phyloP scores from a whole-genome alignment of 148 eudicot species.

The Simmondsia chinensis region DNA sequence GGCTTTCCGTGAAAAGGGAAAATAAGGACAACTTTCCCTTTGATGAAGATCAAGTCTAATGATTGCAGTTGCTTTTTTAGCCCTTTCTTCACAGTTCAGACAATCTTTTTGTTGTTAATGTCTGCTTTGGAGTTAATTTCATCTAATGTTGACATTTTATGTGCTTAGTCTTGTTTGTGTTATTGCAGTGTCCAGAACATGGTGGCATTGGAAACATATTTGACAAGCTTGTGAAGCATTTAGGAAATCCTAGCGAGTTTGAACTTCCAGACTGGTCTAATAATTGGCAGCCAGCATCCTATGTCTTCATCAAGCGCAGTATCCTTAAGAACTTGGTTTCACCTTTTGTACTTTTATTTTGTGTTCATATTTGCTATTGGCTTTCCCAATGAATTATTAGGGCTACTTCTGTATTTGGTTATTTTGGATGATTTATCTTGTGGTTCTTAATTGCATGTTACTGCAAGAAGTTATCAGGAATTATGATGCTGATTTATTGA shows the following conservation, averaged over 20 bases:
- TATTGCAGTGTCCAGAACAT: conserved; percentile 42
- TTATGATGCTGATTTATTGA: not conserved
- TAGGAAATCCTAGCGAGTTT: conserved; percentile 74
- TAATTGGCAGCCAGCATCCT: conserved; percentile 52
- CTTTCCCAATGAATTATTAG: too few relatives aligned
- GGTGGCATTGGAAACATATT: conserved; percentile 41
- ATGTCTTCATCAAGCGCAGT: conserved; percentile 74
- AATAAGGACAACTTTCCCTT: too few relatives aligned
- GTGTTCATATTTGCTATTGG: not conserved
- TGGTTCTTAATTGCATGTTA: not conserved
- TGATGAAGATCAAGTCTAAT: too few relatives aligned
- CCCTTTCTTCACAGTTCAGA: too few relatives aligned
- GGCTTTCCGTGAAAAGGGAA: too few relatives aligned
- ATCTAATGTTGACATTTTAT: too few relatives aligned
- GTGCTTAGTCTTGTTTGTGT: too few relatives aligned
- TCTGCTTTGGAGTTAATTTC: too few relatives aligned
- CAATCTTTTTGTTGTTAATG: too few relatives aligned
- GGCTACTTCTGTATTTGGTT: too few relatives aligned
- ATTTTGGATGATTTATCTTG: not conserved
- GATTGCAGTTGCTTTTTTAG: too few relatives aligned
- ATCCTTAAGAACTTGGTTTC: conserved; percentile 36
- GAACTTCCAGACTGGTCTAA: conserved; percentile 80
- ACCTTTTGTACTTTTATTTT: not conserved
- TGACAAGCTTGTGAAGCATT: conserved; percentile 44
- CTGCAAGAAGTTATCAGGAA: not conserved